Percentiles rank a stretch among this genome's conserved stretches.
phyloP scores from a whole-genome alignment of 495 filamentous ascomycete species.

The Gamarada debralockiae region DNA sequence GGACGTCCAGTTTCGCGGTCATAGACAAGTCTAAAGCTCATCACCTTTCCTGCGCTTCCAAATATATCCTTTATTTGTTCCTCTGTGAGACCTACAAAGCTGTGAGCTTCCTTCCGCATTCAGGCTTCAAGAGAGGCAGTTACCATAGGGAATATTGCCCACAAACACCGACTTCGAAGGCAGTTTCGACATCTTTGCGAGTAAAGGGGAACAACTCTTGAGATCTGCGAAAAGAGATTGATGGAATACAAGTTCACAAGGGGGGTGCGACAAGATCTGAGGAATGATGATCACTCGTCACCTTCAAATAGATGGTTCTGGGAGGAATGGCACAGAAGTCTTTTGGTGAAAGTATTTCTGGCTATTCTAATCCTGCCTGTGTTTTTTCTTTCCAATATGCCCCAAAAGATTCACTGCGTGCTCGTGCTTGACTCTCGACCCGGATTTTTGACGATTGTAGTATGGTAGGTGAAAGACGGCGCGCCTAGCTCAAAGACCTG shows the following conservation, averaged over 20 bases:
- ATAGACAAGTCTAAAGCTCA: constrained; percentile 93
- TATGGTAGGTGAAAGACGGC: too few relatives aligned
- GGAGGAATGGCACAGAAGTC: constrained; percentile 28
- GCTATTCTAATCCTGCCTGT: constrained; percentile 26
- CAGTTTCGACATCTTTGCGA: constrained; percentile 45
- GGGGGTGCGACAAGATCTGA: constrained; percentile 12
- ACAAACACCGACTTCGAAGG: constrained; percentile 67
- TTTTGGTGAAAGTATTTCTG: constrained; percentile 25
- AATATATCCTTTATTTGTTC: constrained; percentile 93
- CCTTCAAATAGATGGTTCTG: constrained; percentile 15
- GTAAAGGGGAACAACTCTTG: not conserved
- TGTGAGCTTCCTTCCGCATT: constrained; percentile 3
- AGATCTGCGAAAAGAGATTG: constrained; percentile 3
- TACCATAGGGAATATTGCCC: constrained; percentile 77
- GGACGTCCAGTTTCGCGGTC: constrained; percentile 93
- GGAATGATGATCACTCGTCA: constrained; percentile 24
- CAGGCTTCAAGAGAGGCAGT: not conserved
- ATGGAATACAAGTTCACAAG: constrained; percentile 14
- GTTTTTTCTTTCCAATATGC: constrained; percentile 1
- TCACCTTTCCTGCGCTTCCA: constrained; percentile 77
- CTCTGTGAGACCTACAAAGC: constrained; percentile 68
- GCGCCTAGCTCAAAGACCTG: not conserved
- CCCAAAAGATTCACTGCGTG: not conserved
- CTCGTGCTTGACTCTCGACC: too few relatives aligned
- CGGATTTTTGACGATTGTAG: too few relatives aligned